phyloP scores from a whole-genome alignment of 73 alveolate species.

The Blepharisma japonicum region DNA sequence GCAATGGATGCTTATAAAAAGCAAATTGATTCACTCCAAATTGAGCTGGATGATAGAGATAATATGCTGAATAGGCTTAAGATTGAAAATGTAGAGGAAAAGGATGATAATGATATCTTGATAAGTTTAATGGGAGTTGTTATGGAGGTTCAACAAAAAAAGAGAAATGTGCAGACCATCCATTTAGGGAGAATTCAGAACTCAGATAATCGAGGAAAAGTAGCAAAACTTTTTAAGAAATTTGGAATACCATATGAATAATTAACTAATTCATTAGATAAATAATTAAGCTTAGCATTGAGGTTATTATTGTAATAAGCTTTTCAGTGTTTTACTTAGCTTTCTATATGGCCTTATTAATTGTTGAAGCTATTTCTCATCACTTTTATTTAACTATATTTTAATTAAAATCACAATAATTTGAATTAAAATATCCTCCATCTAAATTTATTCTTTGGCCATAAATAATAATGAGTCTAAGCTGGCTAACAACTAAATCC shows the following conservation, averaged over 20 bases:
- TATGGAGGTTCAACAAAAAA: background rate
- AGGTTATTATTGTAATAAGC: too few species aligned
- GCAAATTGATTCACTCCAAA: background rate
- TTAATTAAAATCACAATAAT: too few species aligned
- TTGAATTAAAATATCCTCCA: too few species aligned
- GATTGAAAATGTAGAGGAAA: slow-evolving; percentile 1
- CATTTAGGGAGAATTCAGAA: background rate
- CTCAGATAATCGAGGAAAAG: background rate
- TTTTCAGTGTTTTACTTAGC: too few species aligned
- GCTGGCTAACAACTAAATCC: too few species aligned
- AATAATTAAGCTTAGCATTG: too few species aligned
- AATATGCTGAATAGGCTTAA: background rate
- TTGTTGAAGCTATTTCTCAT: too few species aligned
- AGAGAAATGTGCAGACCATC: background rate
- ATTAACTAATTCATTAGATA: too few species aligned
- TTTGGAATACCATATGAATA: background rate
- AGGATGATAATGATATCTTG: slow-evolving; percentile 3
- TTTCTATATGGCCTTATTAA: too few species aligned
- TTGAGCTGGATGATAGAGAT: background rate
- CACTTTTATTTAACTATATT: too few species aligned
- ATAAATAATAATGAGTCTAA: too few species aligned
- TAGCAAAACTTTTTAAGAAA: background rate
- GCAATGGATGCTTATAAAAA: background rate
- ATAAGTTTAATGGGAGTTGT: background rate
- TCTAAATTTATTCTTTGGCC: too few species aligned